A percentile compares a stretch with the other conserved stretches of the same genome.
Conservation (phyloP, 257 asterid species). For the Scutellaria barbata region DNA sequence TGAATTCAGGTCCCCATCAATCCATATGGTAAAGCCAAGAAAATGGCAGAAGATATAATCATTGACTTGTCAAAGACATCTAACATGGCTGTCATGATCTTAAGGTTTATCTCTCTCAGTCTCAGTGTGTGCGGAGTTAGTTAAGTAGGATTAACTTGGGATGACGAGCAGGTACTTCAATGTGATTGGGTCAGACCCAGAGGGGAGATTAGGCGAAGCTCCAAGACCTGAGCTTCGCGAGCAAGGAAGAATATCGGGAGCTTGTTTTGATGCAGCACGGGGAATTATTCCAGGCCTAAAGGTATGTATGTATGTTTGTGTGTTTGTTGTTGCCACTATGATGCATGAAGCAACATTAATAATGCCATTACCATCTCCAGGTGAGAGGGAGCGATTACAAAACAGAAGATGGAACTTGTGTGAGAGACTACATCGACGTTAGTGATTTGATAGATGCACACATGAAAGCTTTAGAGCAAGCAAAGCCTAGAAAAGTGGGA, state of each 20-base stretch:
- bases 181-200: conserved; percentile 52
- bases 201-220: conserved; percentile 55
- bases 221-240: conserved; percentile 56
- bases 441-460: conserved; percentile 54
- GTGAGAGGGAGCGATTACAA: conserved; percentile 50
- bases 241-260: conserved; percentile 57
- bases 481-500: conserved; percentile 45
- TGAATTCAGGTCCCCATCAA: conserved; percentile 64
- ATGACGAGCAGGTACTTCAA: conserved; percentile 46
- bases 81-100: conserved; percentile 81
- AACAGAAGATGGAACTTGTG: conserved; percentile 51
- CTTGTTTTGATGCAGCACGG: conserved; percentile 55
- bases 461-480: conserved; percentile 47
- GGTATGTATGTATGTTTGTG: conserved; percentile 35
- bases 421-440: conserved; percentile 53
- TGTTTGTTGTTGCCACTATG: neutral
- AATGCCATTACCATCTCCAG: conserved; percentile 27
- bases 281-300: conserved; percentile 49
- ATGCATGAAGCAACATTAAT: neutral
- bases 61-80: conserved; percentile 74
- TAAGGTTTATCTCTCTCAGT: conserved; percentile 48
- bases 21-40: conserved; percentile 94
- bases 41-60: conserved; percentile 91
- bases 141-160: neutral
- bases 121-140: too few species aligned